Base-by-base conservation (phyloP, 2,329 filamentous ascomycete species). In the Cladophialophora yegresii region DNA sequence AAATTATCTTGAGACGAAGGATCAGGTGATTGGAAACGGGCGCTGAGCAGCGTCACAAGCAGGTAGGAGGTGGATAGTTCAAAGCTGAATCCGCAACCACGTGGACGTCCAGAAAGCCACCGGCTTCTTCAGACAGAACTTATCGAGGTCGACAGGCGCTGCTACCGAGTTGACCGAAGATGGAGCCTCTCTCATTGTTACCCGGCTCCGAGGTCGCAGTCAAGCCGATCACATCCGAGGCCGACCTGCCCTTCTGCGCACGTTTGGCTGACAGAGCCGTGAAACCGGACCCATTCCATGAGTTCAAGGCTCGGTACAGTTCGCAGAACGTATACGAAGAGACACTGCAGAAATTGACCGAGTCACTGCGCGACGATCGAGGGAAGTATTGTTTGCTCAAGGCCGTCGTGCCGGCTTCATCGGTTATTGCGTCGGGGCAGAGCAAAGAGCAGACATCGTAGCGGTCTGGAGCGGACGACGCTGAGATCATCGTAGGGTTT, bases 401-500 rank as follows among this genome's bases (percentile, higher is more conserved):
- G 47, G 67, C 66, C 7, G 64, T 70, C 13, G 49, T 56, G 9
- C 45, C 65, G 9, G 13, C 51, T 5, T 22, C 55, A 10, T 54
- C 36, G 12, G n/a, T 7, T 0, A 2, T 20, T 3, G 36, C 16
- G 36, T n/a, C 36, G 30, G 62, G 12, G 13, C 22, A 2, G 59
- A 61, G 23, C 55, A 20, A 28, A 32, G 8, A 13, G 22, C 9
- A 33, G 28, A 53, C 36, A 40, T 1, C 20, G 28, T 33, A 20
- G 4, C 16, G 28, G 28, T 26, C 22, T 9, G 12, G 26, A 36
- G 30, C n/a, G 53, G 26, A 33, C 10, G 43, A 23, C 32, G 33
- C 32, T 23, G 66, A 68, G 56, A 60, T 26, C 50, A 67, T 70
- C 40, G 63, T 70, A 10, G 68, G 67, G n/a, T 64, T 61, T 47